Conservation (phyloP, 352 stramenopile species). For the Globisporangium parvum region DNA sequence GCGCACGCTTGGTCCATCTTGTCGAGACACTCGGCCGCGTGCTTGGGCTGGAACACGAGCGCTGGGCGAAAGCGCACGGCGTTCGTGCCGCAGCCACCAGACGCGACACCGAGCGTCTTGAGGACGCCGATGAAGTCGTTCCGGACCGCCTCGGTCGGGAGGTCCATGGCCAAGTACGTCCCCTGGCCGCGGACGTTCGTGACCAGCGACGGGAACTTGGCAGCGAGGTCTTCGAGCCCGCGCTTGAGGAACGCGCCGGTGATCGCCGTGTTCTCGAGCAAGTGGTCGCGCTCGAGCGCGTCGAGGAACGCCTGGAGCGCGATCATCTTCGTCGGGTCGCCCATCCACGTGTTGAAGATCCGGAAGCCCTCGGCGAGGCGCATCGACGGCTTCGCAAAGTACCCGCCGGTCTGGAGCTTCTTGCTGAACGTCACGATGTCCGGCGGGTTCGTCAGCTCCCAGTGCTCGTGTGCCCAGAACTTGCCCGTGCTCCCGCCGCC, state of each 20-base stretch:
- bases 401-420: no score
- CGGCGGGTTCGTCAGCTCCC: constrained; percentile 64
- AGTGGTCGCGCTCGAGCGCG: no score
- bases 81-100: constrained; percentile 57
- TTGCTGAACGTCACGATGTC: constrained; percentile 85
- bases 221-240: constrained; percentile 38
- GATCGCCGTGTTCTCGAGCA: constrained; percentile 73
- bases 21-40: constrained; percentile 67
- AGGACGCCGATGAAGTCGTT: constrained; percentile 60
- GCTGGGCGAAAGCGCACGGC: constrained; percentile 74
- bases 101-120: constrained; percentile 52
- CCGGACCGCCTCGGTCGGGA: constrained; percentile 50
- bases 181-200: constrained; percentile 72
- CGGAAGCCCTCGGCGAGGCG: no score
- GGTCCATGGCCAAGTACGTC: constrained; percentile 77
- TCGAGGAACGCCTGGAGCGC: no score
- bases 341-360: no score
- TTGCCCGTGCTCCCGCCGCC: constrained; percentile 76
- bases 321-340: no score
- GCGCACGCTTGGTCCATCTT: constrained; percentile 60
- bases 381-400: no score
- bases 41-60: constrained; percentile 71
- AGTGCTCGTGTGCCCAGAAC: constrained; percentile 85
- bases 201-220: constrained; percentile 49
- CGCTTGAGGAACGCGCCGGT: constrained; percentile 61